Evolutionary conservation across 768 basidiomycete genomes (phyloP).

Genomic region (Galerina sulciceps): DNA sequence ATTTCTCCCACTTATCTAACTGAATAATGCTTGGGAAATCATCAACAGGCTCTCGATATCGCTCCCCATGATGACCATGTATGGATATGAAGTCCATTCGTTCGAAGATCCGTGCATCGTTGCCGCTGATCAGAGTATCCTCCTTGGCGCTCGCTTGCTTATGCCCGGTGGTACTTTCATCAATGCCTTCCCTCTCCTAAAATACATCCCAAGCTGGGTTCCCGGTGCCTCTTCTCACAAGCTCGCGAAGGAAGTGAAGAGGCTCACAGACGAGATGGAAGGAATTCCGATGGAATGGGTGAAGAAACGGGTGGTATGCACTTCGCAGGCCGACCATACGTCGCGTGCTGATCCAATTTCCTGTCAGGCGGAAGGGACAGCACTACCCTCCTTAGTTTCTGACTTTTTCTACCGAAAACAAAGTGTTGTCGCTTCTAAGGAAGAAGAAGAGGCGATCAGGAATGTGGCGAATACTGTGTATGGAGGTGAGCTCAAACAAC

Average conservation of each 20-base stretch:
- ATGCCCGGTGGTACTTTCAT: conserved; percentile 8
- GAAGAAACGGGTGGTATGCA: conserved; percentile 1
- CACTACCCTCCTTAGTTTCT: conserved; percentile 8
- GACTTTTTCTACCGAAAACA: conserved; percentile 7
- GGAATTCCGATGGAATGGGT: conserved; percentile 10
- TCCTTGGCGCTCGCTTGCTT: conserved; percentile 21
- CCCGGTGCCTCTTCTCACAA: conserved; percentile 17
- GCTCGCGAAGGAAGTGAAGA: conserved; percentile 19
- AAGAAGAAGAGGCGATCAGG: no score
- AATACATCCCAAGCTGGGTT: conserved; percentile 21
- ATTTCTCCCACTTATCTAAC: no score
- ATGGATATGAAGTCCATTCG: not conserved
- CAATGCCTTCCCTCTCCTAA: conserved; percentile 20
- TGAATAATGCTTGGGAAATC: not conserved
- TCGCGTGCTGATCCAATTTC: no score
- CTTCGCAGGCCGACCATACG: no score
- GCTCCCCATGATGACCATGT: conserved; percentile 15
- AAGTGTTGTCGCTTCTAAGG: not conserved
- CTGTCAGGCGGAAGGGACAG: conserved; percentile 9
- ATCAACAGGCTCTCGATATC: conserved; percentile 12
- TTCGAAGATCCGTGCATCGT: conserved; percentile 17
- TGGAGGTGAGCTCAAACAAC: conserved; percentile 5
- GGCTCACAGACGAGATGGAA: conserved; percentile 7
- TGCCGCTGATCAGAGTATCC: conserved; percentile 33
- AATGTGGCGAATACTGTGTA: conserved; percentile 16